Evolutionary conservation across 208 protist species (phyloP).

Genomic region (Kentomonas sorsogonicus): DNA sequence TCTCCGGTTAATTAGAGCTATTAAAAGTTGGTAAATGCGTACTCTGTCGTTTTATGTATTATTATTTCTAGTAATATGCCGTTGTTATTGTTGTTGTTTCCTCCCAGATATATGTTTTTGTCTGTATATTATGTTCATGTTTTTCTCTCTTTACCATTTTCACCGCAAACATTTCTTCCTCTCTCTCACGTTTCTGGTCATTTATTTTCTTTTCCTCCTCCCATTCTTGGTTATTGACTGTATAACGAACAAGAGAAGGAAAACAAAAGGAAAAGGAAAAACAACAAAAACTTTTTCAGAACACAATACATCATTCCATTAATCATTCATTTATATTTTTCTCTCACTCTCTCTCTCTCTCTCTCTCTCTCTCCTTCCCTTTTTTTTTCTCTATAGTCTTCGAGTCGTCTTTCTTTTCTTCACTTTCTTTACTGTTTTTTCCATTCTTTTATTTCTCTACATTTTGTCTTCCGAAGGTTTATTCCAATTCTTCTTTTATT

Average conservation of each 20-base stretch:
- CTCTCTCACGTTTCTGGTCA: background rate
- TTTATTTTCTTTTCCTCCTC: conserved; percentile 6
- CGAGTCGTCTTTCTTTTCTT: background rate
- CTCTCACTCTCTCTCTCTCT: background rate
- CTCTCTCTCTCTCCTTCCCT: background rate
- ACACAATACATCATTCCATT: too few species aligned
- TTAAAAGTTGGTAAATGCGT: too few species aligned
- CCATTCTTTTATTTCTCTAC: background rate
- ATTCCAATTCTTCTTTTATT: background rate
- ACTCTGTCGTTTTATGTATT: too few species aligned
- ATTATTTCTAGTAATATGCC: too few species aligned
- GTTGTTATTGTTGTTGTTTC: too few species aligned
- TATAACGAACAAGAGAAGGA: too few species aligned
- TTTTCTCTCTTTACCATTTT: background rate
- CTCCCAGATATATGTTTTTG: background rate
- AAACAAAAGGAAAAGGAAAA: too few species aligned
- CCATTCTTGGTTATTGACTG: background rate
- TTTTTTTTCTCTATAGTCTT: background rate
- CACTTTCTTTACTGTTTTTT: conserved; percentile 5
- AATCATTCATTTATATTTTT: background rate
- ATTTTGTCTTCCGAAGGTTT: background rate
- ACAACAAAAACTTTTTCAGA: too few species aligned
- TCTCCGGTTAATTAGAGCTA: too few species aligned
- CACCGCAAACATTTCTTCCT: background rate
- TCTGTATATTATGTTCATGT: background rate